Conservation (phyloP, 208 protist species). For the Sergeia podlipaevii region DNA sequence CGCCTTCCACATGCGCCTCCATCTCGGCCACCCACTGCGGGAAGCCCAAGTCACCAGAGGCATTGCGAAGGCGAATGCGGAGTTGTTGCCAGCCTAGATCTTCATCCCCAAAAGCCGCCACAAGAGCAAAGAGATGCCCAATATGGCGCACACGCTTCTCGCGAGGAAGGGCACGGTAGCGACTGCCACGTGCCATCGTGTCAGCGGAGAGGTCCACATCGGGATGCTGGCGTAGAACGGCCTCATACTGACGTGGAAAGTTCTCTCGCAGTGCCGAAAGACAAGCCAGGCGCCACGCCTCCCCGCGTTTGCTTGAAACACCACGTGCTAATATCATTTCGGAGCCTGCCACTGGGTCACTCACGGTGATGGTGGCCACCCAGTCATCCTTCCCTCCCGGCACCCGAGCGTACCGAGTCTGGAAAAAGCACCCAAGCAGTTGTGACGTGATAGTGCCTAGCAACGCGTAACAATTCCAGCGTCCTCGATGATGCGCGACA, state of each 20-base stretch:
- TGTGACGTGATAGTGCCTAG: slow-evolving; percentile 77
- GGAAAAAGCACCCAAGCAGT: slow-evolving; percentile 70
- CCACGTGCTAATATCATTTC: slow-evolving; percentile 58
- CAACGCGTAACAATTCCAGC: slow-evolving; percentile 80
- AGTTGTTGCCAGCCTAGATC: slow-evolving; percentile 84
- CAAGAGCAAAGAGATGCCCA: slow-evolving; percentile 49
- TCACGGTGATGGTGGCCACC: slow-evolving; percentile 57
- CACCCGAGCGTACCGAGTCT: slow-evolving; percentile 49
- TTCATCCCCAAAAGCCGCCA: slow-evolving; percentile 76
- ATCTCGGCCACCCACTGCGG: slow-evolving; percentile 87
- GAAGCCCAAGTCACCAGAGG: slow-evolving; percentile 52
- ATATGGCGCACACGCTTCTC: slow-evolving; percentile 86
- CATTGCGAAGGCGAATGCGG: slow-evolving; percentile 75
- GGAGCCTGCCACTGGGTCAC: slow-evolving; percentile 36
- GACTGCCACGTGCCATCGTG: slow-evolving; percentile 49
- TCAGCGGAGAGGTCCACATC: slow-evolving; percentile 80
- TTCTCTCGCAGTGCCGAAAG: slow-evolving; percentile 76
- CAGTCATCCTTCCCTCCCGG: slow-evolving; percentile 38
- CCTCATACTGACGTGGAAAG: slow-evolving; percentile 76
- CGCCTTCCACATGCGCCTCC: slow-evolving; percentile 68
- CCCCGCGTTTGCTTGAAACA: slow-evolving; percentile 50
- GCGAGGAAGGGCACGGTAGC: slow-evolving; percentile 72
- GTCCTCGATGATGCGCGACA: slow-evolving; percentile 64
- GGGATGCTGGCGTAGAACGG: slow-evolving; percentile 53
- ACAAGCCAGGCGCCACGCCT: slow-evolving; percentile 79